phyloP scores from a whole-genome alignment of 225 moss, liverwort and hornwort species.

The Polytrichum formosum region DNA sequence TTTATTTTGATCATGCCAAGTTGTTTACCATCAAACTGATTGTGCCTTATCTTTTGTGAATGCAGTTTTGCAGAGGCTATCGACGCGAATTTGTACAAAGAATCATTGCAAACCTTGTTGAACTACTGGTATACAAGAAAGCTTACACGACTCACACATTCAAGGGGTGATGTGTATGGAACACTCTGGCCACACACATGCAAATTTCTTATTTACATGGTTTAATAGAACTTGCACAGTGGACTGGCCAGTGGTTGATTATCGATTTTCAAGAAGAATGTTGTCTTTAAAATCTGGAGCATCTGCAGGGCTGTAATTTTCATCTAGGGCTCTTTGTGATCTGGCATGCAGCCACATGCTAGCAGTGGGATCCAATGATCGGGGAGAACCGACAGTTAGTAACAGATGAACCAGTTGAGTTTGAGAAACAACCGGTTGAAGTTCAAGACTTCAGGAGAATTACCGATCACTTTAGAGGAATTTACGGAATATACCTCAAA shows the following conservation, averaged over 20 bases:
- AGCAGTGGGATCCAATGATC: slow-evolving; percentile 28
- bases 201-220: slow-evolving; percentile 50
- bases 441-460: too few species aligned
- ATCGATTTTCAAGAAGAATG: slow-evolving; percentile 51
- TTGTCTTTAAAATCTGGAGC: slow-evolving; percentile 38
- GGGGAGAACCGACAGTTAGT: too few species aligned
- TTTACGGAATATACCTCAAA: too few species aligned
- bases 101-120: slow-evolving; percentile 38
- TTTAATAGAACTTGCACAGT: slow-evolving; percentile 64
- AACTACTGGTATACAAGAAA: slow-evolving; percentile 58
- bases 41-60: slow-evolving; percentile 4
- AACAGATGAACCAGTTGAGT: too few species aligned
- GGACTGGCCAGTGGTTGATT: slow-evolving; percentile 57
- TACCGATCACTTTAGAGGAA: too few species aligned
- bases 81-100: slow-evolving; percentile 31
- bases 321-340: slow-evolving; percentile 54
- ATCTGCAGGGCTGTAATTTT: slow-evolving; percentile 43
- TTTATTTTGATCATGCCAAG: neutral
- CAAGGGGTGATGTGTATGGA: slow-evolving; percentile 66
- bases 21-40: neutral
- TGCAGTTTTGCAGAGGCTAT: slow-evolving; percentile 51
- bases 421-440: too few species aligned
- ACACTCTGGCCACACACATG: slow-evolving; percentile 34
- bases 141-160: slow-evolving; percentile 28
- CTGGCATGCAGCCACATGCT: slow-evolving; percentile 51